Percentiles rank a stretch among this genome's conserved stretches.
phyloP scores from a whole-genome alignment of 371 early-diverging fungal genomes.

The Blakeslea trispora region DNA sequence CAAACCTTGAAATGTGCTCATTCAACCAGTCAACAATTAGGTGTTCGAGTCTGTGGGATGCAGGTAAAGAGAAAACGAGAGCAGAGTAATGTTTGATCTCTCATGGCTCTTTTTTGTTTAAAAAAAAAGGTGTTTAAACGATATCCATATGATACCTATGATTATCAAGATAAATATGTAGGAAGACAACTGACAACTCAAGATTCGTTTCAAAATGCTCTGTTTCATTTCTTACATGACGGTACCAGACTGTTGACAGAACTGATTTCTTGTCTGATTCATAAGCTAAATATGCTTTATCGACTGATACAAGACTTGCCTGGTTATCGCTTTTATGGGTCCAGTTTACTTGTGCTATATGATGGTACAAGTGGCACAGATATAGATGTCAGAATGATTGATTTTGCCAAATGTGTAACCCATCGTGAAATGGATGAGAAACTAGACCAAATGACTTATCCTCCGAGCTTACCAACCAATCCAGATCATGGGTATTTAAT shows the following conservation, averaged over 20 bases:
- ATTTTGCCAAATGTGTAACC: slow-evolving; percentile 83
- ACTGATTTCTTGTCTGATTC: slow-evolving; percentile 75
- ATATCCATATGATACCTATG: slow-evolving; percentile 15
- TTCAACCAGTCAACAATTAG: slow-evolving; percentile 84
- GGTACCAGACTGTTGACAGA: slow-evolving; percentile 61
- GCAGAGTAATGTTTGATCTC: no score
- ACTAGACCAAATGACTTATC: slow-evolving; percentile 45
- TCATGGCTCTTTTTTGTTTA: no score
- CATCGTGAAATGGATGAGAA: slow-evolving; percentile 23
- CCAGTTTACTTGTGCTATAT: slow-evolving; percentile 67
- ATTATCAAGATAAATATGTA: slow-evolving; percentile 88
- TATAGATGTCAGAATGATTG: slow-evolving; percentile 81
- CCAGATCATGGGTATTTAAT: slow-evolving; percentile 69
- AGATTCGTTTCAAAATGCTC: slow-evolving; percentile 66
- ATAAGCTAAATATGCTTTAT: slow-evolving; percentile 66
- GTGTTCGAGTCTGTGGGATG: slow-evolving; percentile 95
- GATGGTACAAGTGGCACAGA: slow-evolving; percentile 22
- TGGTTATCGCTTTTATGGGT: slow-evolving; percentile 88
- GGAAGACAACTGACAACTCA: slow-evolving; percentile 78
- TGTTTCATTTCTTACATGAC: slow-evolving; percentile 78
- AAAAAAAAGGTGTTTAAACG: slow-evolving; percentile 14
- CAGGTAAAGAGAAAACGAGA: no score
- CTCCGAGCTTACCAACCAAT: slow-evolving; percentile 56
- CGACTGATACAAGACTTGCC: slow-evolving; percentile 63
- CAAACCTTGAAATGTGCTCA: slow-evolving; percentile 87